Evolutionary conservation across 2,329 filamentous ascomycete species (phyloP).

Genomic region (Aspergillus arachidicola): DNA sequence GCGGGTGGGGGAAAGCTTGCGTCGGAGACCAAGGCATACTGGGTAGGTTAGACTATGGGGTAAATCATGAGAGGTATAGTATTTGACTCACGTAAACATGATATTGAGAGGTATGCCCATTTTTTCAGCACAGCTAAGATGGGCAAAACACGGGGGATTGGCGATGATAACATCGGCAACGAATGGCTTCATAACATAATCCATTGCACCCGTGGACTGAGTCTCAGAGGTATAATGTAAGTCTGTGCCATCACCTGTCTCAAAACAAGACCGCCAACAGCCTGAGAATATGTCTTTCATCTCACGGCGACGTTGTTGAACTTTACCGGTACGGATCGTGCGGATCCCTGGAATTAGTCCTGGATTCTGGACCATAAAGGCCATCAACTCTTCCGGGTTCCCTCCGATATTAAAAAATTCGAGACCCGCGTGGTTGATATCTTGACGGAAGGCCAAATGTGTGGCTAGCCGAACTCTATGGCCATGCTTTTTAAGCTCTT

Average conservation of each 20-base stretch:
- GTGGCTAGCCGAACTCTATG: conserved; percentile 77
- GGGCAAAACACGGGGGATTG: conserved; percentile 77
- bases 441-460: conserved; percentile 67
- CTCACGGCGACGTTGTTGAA: conserved; percentile 73
- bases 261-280: conserved; percentile 83
- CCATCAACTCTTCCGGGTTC: conserved; percentile 75
- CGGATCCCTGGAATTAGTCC: conserved; percentile 82
- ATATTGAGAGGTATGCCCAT: conserved; percentile 37
- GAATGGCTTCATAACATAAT: conserved; percentile 50
- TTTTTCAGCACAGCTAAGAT: conserved; percentile 77
- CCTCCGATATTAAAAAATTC: conserved; percentile 78
- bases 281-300: conserved; percentile 73
- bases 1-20: conserved; percentile 1
- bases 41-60: no score
- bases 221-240: no score
- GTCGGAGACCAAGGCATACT: conserved; percentile 7
- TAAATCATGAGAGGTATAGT: no score
- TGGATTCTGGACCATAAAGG: conserved; percentile 89
- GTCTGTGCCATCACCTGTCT: conserved; percentile 67
- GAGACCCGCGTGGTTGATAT: conserved; percentile 69
- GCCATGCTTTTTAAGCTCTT: conserved; percentile 65
- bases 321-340: conserved; percentile 75
- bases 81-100: background rate
- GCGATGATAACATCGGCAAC: conserved; percentile 84
- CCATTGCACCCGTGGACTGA: no score